Evolutionary conservation across 2,329 filamentous ascomycete species (phyloP), one percentile per base, ranked within the genome.

Genomic region (Colletotrichum camelliae): DNA sequence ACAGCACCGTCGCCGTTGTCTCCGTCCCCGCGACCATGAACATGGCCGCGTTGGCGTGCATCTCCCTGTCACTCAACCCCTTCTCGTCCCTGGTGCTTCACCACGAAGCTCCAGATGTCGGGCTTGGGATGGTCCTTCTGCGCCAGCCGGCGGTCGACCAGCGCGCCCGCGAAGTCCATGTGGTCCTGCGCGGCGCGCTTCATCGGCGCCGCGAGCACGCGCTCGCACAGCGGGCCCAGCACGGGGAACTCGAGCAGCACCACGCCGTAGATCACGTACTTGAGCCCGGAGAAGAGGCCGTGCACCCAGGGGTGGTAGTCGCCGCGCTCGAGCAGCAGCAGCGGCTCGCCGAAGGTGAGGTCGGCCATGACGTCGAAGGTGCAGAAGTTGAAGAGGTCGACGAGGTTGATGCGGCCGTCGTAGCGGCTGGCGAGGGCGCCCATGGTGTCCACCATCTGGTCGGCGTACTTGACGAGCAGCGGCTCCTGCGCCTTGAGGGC

Each of bases 1-100:
- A 80, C 7, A 89, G 79, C 10, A 84, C 79, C 4, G 87, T 87
- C 0, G 87, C 87, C 1, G 87, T 88, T 0, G 88, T 89, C 74
- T 89, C 87, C 15, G 82, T 84, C 0, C 87, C 88, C 0, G 85
- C 87, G 3, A 82, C 35, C 55, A 84, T 80, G n/a, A 84, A 67
- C 3, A 74, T 62, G 4, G 78, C 72, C 9, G 78, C 69, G 12
- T 77, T 81, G 57, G 70, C 70, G 5, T 70, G 61, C 24, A 81
- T 74, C 37, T 75, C 67, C 27, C 5, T 5, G 4, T 12, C 35
- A 10, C 24, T 67, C 55, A 67, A 16, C 10, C 62, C 43, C 31
- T 35, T 62, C 24, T 64, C 58, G 39, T 3, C 33, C 72, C n/a
- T 18, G 33, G 9, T 58, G 55, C 27, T 48, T 24, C 13, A 75